Base-by-base conservation (phyloP, 345 rosid species). In the Isatis tinctoria region DNA sequence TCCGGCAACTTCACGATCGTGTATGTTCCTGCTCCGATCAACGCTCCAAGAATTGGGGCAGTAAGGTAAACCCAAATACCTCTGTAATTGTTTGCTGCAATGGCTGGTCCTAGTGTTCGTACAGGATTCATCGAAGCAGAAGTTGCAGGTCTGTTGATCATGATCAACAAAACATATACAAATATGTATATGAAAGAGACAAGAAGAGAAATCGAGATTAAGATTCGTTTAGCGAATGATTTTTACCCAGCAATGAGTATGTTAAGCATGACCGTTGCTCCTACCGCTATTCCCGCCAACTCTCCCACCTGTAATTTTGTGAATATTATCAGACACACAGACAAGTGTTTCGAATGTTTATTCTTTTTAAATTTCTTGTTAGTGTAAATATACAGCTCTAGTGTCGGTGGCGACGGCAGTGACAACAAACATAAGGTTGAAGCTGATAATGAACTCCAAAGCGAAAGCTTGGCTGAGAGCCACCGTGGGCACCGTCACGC, bases 381-480 rank as follows among this genome's bases (percentile, higher is more conserved):
- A 27, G 1, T 10, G 64, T 33, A 35, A 10, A 30, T 52, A 69
- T 83, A 93, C 95, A 73, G 98, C 97, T 87, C 91, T 83, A 0
- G 91, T 93, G 92, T 93, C 95, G 78, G 98, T 93, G 83, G 98
- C 90, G 2, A 90, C 91, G 45, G 95, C 97, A 33, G 97, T 90
- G 84, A 88, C 90, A 13, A 90, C 97, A 52, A 90, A 93, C 98
- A 93, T 93, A 85, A 90, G 97, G 79, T 79, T 88, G 82, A 93
- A 93, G 71, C 87, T 82, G 44, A 90, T 87, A 8, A 88, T 88
- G 36, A 93, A 88, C 78, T 93, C 98, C 84, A 88, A 80, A n/a
- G 88, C 90, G 70, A 92, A 92, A 59, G 97, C 95, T 83, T 85
- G 86, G 14, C 72, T 84, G 4, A 83, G 78, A 39, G 77, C 86